phyloP scores from a whole-genome alignment of 495 filamentous ascomycete genomes.

The Collariella sp. region DNA sequence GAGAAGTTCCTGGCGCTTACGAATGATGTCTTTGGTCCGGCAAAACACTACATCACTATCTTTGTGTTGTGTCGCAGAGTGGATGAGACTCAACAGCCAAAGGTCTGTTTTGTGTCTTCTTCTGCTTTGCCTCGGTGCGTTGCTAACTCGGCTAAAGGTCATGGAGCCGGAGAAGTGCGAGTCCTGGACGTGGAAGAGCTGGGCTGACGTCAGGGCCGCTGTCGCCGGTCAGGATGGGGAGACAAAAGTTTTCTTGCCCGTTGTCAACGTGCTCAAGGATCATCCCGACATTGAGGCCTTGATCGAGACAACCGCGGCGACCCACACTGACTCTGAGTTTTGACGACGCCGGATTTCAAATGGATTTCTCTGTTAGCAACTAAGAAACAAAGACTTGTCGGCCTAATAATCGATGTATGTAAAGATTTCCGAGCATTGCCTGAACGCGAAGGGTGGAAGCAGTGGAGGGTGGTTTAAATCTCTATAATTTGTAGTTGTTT shows the following conservation, averaged over 20 bases:
- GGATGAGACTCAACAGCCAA: slow-evolving; percentile 37
- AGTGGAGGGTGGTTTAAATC: too few relatives aligned
- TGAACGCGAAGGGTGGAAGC: too few relatives aligned
- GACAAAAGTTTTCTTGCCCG: slow-evolving; percentile 46
- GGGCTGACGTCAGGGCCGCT: slow-evolving; percentile 35
- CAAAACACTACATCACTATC: slow-evolving; percentile 59
- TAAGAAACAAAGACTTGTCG: too few relatives aligned
- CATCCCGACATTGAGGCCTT: slow-evolving; percentile 27
- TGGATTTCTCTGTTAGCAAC: too few relatives aligned
- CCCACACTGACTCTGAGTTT: background rate
- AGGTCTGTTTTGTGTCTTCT: slow-evolving; percentile 18
- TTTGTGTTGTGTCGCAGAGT: slow-evolving; percentile 44
- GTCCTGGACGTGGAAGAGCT: slow-evolving; percentile 52
- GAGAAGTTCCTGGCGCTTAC: slow-evolving; percentile 46
- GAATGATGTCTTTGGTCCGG: slow-evolving; percentile 48
- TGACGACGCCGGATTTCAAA: too few relatives aligned
- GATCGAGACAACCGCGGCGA: background rate
- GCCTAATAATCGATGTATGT: too few relatives aligned
- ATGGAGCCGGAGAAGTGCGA: slow-evolving; percentile 60
- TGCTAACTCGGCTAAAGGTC: slow-evolving; percentile 22
- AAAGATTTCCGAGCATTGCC: too few relatives aligned
- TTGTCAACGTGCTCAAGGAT: slow-evolving; percentile 46
- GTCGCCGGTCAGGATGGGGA: slow-evolving; percentile 21
- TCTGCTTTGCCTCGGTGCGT: background rate
- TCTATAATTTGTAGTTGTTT: too few relatives aligned